Evolutionary conservation across 306 rosid genomes (phyloP), one percentile per base, ranked within the genome.

Genomic region (cucumber (Cucumis sativus)): DNA sequence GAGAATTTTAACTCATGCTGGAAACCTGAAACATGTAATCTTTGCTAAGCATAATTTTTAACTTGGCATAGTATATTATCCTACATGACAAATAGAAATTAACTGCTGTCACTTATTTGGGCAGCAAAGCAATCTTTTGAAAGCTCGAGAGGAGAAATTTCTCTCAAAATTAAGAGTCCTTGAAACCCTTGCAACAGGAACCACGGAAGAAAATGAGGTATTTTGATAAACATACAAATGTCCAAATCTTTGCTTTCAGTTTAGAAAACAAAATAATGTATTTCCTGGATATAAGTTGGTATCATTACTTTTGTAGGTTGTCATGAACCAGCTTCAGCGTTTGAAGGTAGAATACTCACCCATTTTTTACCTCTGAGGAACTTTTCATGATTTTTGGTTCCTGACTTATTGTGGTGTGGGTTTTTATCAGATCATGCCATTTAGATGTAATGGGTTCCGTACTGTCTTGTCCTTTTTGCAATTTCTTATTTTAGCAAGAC

Each of bases 201-300:
- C 93, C 40, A 74, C 86, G 12, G 93, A 88, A 86, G 99, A 96
- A 85, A 86, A 84, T 73, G 93, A 92, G 97, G 99, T 91, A 77
- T 59, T 81, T 54, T 54, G 63, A 73, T 16, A 61, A 74, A 25
- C 62, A 65, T 77, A 18, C 14, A 60, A 81, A 55, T 76, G 80
- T 83, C 75, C 43, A 69, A 73, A 37, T 52, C 30, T 78, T 70
- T 66, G 65, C 12, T 55, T 85, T 67, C 17, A 68, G 43, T 55
- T 71, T 73, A 73, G 63, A 73, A 30, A 73, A 17, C 49, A 54
- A 54, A 52, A 73, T 54, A 5, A 4, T n/a, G 28, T 25, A 75
- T 20, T 61, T 62, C 79, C 81, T 43, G 70, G 77, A 74, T 66
- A 76, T 65, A 61, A 75, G 45, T 73, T 78, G 62, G 65, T 72